Base-by-base conservation (phyloP, 768 basidiomycete genomes). In the Ramaria sp. region DNA sequence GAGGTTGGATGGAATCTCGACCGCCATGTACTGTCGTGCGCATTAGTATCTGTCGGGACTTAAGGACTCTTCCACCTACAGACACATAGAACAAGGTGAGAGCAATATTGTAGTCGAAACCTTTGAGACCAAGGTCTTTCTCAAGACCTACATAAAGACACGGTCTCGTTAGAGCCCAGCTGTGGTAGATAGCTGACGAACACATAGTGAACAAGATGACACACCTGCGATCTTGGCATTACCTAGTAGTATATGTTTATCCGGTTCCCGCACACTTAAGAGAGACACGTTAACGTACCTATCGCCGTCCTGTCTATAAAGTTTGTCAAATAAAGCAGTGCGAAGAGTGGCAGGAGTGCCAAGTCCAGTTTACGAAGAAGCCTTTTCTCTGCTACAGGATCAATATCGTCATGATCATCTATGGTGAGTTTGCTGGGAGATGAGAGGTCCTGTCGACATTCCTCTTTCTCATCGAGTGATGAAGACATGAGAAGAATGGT, bases 1-100 rank as follows among this genome's bases (percentile, higher is more conserved):
- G 7, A 76, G 67, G 55, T 76, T 76, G 22, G 73, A 73, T 0
- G 75, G 75, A 19, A 75, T 66, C 57, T 75, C 73, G 1, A 69
- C 61, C 43, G 68, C 54, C 41, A 70, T 71, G 54, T 68, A 73
- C 73, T 76, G 54, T 43, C 13, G 12, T 43, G 42, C 17, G 13
- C 13, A 27, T 55, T 9, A 50, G 37, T 47, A 24, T 20, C 42
- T 47, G 38, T 50, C 9, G 9, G 15, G 12, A 38, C 43, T 0
- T 12, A 59, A 17, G 15, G 47, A 43, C 43, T 49, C 42, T 4
- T 57, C 63, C 22, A 55, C 63, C 49, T 41, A 75, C 73, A 20
- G 69, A 69, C 38, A 62, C 49, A 56, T 75, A 76, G 65, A 75
- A 75, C 10, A 73, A 59, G 0, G 74, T 75, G 17, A 76, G 59